These are phyloP conservation scores for Populus deltoides DNA, from an alignment of 345 rosid genomes.

Conservation along the genomic window DNA sequence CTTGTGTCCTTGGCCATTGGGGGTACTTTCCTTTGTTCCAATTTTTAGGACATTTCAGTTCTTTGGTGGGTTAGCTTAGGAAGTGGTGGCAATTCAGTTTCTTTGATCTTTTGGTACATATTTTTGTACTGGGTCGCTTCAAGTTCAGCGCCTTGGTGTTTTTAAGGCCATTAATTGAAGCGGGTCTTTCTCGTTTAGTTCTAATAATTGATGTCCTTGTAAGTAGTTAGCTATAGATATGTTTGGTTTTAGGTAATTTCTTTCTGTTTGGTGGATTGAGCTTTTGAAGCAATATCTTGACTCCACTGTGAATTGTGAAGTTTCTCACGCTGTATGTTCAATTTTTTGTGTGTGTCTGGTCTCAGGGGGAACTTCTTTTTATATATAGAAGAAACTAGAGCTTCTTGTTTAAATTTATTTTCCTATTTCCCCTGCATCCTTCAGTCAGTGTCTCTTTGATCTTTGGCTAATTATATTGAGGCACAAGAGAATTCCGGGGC, in stretches of 20 bases:
- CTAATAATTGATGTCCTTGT: neutral
- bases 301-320: slow-evolving; percentile 8
- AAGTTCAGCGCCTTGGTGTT: slow-evolving; percentile 16
- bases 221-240: neutral
- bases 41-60: slow-evolving; percentile 26
- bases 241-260: slow-evolving; percentile 1
- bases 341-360: slow-evolving; percentile 3
- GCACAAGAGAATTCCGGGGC: slow-evolving; percentile 15
- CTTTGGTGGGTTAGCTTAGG: slow-evolving; percentile 30
- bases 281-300: slow-evolving; percentile 16
- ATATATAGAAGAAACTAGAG: neutral
- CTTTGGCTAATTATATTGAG: slow-evolving; percentile 25
- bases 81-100: slow-evolving; percentile 26
- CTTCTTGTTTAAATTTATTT: neutral
- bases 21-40: slow-evolving; percentile 21
- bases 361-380: slow-evolving; percentile 17
- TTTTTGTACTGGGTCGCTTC: slow-evolving; percentile 14
- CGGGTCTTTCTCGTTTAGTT: slow-evolving; percentile 18
- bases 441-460: slow-evolving; percentile 12
- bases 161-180: slow-evolving; percentile 19
- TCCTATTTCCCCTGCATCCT: slow-evolving; percentile 9
- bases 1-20: slow-evolving; percentile 21
- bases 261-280: slow-evolving; percentile 15
- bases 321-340: slow-evolving; percentile 19
- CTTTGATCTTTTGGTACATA: slow-evolving; percentile 25